Evolutionary conservation across 2,329 filamentous ascomycete genomes (phyloP), one percentile per base, ranked within the genome.

Genomic region (Dendryphion nanum): DNA sequence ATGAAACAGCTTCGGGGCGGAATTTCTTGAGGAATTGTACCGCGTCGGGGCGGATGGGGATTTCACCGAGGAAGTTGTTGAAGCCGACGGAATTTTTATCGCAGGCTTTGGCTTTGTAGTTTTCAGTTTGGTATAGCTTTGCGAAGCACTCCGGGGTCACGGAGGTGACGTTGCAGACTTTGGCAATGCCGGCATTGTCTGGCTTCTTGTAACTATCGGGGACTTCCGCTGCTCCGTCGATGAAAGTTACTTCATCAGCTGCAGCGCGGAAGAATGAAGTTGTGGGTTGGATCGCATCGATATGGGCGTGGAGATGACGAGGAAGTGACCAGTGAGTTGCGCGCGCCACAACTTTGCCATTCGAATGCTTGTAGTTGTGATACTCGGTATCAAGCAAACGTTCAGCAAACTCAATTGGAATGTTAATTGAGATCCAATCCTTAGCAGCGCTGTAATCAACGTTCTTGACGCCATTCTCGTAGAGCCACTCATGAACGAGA

Each of bases 261-360:
- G 42, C 49, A 17, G 43, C 53, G 18, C 53, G 59, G 50, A 65
- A 75, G 65, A 82, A 82, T 0, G 77, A 77, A 33, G 73, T 81
- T 1, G 78, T 82, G 2, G 79, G 79, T 54, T 82, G 78, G 18
- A 82, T 74, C 10, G 75, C 72, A 50, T 81, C 76, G 44, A 82
- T 74, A 51, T 79, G 77, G 33, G 71, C 66, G 51, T 81, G 77
- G 4, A 82, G 66, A 50, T 81, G 73, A 21, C 51, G 53, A 13
- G 79, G 78, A 4, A 83, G 70, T 30, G 77, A 81, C 78, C 78
- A 82, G 28, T 68, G 61, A 1, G 75, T 72, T 0, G 79, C 71
- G 30, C 79, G 72, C 13, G 76, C 68, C 6, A 80, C 53, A 8
- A 68, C 54, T 15, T 30, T 30, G n/a, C 78, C 79, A 52, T 81